Conservation (phyloP, 305 asterid genomes). For the Galium porrigens region DNA sequence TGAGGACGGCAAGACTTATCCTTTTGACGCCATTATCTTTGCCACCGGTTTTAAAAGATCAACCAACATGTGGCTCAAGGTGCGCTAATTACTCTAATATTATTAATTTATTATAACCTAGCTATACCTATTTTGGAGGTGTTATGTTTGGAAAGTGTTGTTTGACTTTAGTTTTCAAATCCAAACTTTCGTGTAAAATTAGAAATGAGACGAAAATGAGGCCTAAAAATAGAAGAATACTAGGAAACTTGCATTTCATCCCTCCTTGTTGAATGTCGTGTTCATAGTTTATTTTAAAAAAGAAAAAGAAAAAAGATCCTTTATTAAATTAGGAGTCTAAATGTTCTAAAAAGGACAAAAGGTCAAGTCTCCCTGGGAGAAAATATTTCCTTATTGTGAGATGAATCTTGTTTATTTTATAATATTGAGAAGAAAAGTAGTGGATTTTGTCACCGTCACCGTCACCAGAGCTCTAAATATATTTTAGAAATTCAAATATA, state of each 20-base stretch:
- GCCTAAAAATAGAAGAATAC: background rate
- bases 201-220: background rate
- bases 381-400: background rate
- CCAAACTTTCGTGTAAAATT: background rate
- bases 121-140: background rate
- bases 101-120: no score
- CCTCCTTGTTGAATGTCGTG: background rate
- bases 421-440: no score
- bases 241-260: no score
- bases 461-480: no score
- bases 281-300: background rate
- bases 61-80: conserved; percentile 58
- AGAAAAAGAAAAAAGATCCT: no score
- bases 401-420: no score
- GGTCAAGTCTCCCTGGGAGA: background rate
- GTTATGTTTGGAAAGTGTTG: background rate
- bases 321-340: no score
- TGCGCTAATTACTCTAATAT: background rate
- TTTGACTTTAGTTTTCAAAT: background rate
- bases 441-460: no score
- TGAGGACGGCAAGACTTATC: conserved; percentile 27
- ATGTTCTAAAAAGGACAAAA: background rate
- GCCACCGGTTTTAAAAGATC: conserved; percentile 72
- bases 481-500: no score
- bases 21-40: conserved; percentile 44